phyloP scores from a whole-genome alignment of 176 grass and related monocot genomes.

The Triticum timopheevii region DNA sequence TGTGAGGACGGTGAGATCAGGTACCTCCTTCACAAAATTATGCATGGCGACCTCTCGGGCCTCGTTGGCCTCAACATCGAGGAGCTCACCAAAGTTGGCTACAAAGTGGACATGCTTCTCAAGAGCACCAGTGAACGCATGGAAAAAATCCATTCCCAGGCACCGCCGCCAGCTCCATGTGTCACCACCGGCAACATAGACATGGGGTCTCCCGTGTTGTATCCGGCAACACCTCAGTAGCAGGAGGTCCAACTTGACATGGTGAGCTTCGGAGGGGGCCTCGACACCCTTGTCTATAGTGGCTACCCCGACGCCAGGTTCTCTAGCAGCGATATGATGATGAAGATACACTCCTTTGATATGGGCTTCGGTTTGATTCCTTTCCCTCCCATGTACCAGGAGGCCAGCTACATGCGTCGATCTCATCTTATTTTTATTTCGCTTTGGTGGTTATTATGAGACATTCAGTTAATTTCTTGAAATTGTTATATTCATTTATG shows the following conservation, averaged over 20 bases:
- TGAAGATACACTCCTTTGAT: not conserved
- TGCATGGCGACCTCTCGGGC: not conserved
- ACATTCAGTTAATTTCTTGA: not conserved
- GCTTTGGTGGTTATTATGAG: not conserved
- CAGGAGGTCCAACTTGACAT: not conserved
- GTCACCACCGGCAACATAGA: not conserved
- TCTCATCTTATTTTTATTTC: not conserved
- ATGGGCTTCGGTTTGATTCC: not conserved
- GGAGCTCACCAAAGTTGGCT: not conserved
- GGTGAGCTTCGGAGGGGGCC: too few relatives aligned
- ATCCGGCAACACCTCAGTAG: not conserved
- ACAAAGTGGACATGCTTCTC: not conserved
- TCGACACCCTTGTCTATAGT: not conserved
- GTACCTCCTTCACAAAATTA: constrained; percentile 8
- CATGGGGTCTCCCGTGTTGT: not conserved
- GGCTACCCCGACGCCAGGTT: not conserved
- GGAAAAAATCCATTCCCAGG: not conserved
- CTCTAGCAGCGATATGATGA: not conserved
- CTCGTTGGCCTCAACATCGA: not conserved
- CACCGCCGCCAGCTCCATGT: not conserved
- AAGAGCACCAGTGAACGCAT: not conserved
- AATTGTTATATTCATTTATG: not conserved
- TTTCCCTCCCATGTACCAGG: constrained; percentile 4
- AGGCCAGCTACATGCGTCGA: not conserved
- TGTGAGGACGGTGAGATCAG: not conserved